Evolutionary conservation across 306 rosid genomes (phyloP), one percentile per base, ranked within the genome.

Genomic region (Dalbergia oliveri): DNA sequence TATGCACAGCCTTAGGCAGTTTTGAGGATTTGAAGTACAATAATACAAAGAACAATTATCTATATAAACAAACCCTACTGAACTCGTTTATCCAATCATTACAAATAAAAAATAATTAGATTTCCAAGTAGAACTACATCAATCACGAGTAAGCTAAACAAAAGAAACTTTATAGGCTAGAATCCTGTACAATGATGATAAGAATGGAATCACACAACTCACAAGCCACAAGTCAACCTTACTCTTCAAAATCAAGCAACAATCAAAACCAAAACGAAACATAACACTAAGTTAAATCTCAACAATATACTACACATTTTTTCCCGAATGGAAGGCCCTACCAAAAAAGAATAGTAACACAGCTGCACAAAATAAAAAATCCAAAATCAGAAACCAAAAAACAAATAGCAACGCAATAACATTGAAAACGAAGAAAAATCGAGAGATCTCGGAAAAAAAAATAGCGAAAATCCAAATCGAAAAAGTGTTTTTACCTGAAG

Each of bases 401-500:
- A 54, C 51, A 15, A 58, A 41, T 43, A 41, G 39, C 23, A 77
- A 15, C 47, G 16, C 15, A 6, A 10, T 4, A 65, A 49, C 56
- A 34, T 26, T 16, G 62, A 13, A 14, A 67, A 60, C 39, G 43
- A 54, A 80, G 9, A 50, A 68, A 75, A 54, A 6, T 7, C 15
- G 4, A 76, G 8, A 54, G 85, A 82, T 82, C 85, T 85, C 53
- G 3, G 68, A 75, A 6, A 5, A 21, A 21, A 21, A 1, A 33
- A 18, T 18, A 74, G 19, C 11, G 11, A 8, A 8, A 45, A 65
- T 34, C 65, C 41, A 19, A 58, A 11, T 10, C 49, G 4, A 12
- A 21, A 47, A 74, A 13, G 16, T 43, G 68, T 10, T 44, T 44
- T 84, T 67, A 90, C 98, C 97, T 90, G 88, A 82, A 83, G 86